These are phyloP conservation scores for Lichtheimia ornata DNA, from an alignment of 371 early-diverging fungal genomes.

Conservation along the genomic window DNA sequence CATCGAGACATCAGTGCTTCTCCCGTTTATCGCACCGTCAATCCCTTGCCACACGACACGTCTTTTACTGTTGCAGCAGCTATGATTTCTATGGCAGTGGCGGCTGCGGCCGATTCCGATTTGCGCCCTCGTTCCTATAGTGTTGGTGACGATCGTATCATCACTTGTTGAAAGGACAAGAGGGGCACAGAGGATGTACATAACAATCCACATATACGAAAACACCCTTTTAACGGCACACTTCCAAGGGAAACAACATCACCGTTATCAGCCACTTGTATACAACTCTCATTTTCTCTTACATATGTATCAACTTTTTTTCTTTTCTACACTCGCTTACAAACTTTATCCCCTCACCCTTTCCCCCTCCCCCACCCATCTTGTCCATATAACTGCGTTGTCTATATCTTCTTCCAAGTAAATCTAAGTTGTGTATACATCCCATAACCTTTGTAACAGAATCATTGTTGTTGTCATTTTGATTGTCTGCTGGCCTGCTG, in stretches of 20 bases:
- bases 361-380: background rate
- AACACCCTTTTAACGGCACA: background rate
- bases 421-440: too few species aligned
- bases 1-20: slow-evolving; percentile 3
- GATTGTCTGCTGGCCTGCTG: too few species aligned
- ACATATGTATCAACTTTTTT: background rate
- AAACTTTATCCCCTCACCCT: background rate
- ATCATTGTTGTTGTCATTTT: too few species aligned
- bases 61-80: slow-evolving; percentile 11
- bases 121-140: slow-evolving; percentile 10
- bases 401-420: slow-evolving; percentile 1
- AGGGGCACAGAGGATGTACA: slow-evolving; percentile 3
- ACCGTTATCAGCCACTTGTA: background rate
- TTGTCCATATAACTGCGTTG: slow-evolving; percentile 1
- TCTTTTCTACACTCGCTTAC: background rate
- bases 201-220: background rate
- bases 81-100: slow-evolving; percentile 4
- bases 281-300: background rate
- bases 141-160: slow-evolving; percentile 11
- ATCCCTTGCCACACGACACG: slow-evolving; percentile 10
- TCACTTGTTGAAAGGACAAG: background rate
- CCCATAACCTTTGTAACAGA: too few species aligned
- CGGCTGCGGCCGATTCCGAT: slow-evolving; percentile 2
- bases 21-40: slow-evolving; percentile 9
- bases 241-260: background rate